A percentile compares a stretch with the other conserved stretches of the same genome.
Conservation (phyloP, 257 asterid genomes). For the Solanum peruvianum region DNA sequence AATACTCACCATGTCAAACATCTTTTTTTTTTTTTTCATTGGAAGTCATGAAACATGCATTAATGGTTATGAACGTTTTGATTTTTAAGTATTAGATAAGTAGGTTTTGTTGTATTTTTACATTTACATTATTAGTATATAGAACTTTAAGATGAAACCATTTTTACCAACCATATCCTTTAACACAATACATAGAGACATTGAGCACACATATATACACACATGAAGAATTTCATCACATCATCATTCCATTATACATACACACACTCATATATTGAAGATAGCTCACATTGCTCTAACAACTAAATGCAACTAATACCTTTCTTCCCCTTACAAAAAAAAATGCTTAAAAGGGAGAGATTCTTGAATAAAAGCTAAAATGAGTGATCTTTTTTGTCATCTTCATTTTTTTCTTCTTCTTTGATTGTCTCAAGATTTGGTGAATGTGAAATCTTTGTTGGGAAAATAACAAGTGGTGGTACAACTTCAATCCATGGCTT, state of each 20-base stretch:
- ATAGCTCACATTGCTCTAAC: neutral
- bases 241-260: neutral
- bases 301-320: neutral
- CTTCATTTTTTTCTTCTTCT: conserved; percentile 21
- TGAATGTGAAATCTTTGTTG: conserved; percentile 19
- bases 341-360: neutral
- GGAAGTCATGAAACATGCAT: neutral
- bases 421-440: conserved; percentile 38
- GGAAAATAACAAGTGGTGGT: conserved; percentile 20
- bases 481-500: conserved; percentile 31
- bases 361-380: neutral
- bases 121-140: neutral
- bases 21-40: too few species aligned
- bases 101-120: neutral
- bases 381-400: neutral
- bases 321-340: neutral
- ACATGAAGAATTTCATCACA: neutral
- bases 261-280: neutral
- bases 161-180: neutral
- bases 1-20: too few species aligned
- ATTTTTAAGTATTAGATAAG: neutral
- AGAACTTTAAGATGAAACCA: neutral
- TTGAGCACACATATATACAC: too few species aligned
- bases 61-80: neutral
- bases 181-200: neutral